Evolutionary conservation across 1,284 basidiomycete species (phyloP).

Genomic region (Ceratobasidium sp.): DNA sequence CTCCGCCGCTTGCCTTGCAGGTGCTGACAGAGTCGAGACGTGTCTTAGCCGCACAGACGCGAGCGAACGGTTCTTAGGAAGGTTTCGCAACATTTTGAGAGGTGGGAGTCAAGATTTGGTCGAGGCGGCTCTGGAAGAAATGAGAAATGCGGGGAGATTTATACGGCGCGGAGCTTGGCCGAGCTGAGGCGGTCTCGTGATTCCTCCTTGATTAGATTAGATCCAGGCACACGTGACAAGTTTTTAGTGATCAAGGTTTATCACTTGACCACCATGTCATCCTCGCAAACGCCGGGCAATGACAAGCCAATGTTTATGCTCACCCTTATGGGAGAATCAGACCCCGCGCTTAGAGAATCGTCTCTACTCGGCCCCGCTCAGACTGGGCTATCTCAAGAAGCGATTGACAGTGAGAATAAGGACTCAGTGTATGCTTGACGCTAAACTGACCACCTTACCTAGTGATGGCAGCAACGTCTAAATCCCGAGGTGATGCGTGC

Average conservation of each 20-base stretch:
- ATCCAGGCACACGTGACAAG: neutral
- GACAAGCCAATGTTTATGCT: constrained; percentile 20
- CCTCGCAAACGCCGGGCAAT: neutral
- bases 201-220: constrained; percentile 14
- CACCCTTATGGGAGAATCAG: neutral
- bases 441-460: neutral
- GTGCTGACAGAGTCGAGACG: constrained; percentile 62
- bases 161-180: constrained; percentile 40
- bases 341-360: neutral
- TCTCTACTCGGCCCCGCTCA: neutral
- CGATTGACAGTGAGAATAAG: constrained; percentile 11
- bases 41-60: neutral
- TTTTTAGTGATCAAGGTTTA: neutral
- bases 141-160: constrained; percentile 31
- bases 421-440: neutral
- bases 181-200: constrained; percentile 35
- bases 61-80: constrained; percentile 31
- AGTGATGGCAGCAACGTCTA: neutral
- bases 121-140: neutral
- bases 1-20: constrained; percentile 72
- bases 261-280: constrained; percentile 4
- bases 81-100: constrained; percentile 23
- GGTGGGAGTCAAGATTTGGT: neutral
- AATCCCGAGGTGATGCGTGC: neutral
- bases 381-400: neutral